A percentile compares a stretch with the other conserved stretches of the same genome.
Conservation (phyloP, 805 yeast species). For the Saccharomycodes ludwigii region DNA sequence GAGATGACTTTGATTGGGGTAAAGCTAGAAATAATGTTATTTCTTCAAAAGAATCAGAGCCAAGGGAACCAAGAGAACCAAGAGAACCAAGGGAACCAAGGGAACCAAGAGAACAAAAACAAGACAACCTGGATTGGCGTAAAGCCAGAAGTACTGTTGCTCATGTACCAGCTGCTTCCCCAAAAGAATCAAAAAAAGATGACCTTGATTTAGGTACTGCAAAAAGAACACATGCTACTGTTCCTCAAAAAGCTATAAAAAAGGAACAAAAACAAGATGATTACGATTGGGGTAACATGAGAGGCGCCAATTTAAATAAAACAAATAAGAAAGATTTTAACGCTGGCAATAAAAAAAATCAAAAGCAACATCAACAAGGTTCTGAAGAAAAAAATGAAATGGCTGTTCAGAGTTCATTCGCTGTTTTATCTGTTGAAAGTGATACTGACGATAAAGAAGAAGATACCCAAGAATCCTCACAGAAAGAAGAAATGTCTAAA, state of each 20-base stretch:
- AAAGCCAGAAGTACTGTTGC: conserved; percentile 36
- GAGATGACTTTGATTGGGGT: conserved; percentile 52
- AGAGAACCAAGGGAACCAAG: conserved; percentile 22
- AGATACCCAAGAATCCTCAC: conserved; percentile 9
- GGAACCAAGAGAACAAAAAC: conserved; percentile 17
- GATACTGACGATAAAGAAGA: conserved; percentile 32
- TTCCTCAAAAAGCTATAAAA: conserved; percentile 18
- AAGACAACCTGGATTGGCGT: conserved; percentile 30
- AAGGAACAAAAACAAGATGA: conserved; percentile 29
- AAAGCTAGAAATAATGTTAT: conserved; percentile 27
- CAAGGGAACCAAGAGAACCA: conserved; percentile 27
- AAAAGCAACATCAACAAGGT: conserved; percentile 3
- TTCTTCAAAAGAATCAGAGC: conserved; percentile 16
- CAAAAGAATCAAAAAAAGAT: conserved; percentile 23
- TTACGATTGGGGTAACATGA: conserved; percentile 33
- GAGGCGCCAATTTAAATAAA: conserved; percentile 17
- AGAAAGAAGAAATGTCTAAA: not conserved
- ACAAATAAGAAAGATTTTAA: conserved; percentile 7
- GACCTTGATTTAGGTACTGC: conserved; percentile 22
- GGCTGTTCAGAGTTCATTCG: conserved; percentile 27
- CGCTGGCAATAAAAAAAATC: conserved; percentile 2
- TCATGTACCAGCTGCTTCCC: conserved; percentile 12
- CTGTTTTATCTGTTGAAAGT: conserved; percentile 26
- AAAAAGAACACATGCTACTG: conserved; percentile 25
- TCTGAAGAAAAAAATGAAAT: conserved; percentile 14